A percentile compares a stretch with the other conserved stretches of the same genome.
Evolutionary conservation across 1,284 basidiomycete species (phyloP).

Genomic region (Tylopilus sp.): DNA sequence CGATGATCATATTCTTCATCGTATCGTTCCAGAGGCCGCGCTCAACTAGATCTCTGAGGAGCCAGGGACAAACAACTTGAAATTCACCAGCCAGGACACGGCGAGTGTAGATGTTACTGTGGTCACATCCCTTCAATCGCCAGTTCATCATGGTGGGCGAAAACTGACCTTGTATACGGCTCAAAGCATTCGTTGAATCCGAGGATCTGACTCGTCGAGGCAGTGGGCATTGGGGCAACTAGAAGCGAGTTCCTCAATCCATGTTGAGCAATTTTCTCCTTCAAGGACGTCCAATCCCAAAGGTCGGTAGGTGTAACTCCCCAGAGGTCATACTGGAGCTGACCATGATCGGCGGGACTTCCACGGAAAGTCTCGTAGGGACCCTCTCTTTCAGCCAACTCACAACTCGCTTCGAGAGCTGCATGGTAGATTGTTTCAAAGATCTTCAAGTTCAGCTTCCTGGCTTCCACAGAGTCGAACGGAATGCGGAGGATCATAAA

Average conservation of each 20-base stretch:
- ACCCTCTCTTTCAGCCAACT: slow-evolving; percentile 81
- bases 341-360: slow-evolving; percentile 84
- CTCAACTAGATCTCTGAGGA: slow-evolving; percentile 95
- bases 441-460: slow-evolving; percentile 90
- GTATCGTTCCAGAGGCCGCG: slow-evolving; percentile 95
- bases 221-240: slow-evolving; percentile 97
- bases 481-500: slow-evolving; percentile 98
- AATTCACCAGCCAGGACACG: slow-evolving; percentile 99
- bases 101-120: slow-evolving; percentile 96
- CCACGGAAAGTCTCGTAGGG: slow-evolving; percentile 92
- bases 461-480: slow-evolving; percentile 89
- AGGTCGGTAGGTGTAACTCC: slow-evolving; percentile 87
- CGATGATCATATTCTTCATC: slow-evolving; percentile 99
- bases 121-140: slow-evolving; percentile 9
- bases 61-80: slow-evolving; percentile 99
- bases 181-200: slow-evolving; percentile 99
- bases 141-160: neutral
- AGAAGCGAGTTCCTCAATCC: slow-evolving; percentile 96
- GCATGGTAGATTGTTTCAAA: slow-evolving; percentile 99
- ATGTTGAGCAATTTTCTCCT: slow-evolving; percentile 82
- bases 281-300: slow-evolving; percentile 93
- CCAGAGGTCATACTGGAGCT: slow-evolving; percentile 96
- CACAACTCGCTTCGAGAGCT: slow-evolving; percentile 88
- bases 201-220: slow-evolving; percentile 97
- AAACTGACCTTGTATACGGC: slow-evolving; percentile 80